Percentiles rank a stretch among this genome's conserved stretches.
phyloP scores from a whole-genome alignment of 2,329 filamentous ascomycete species.

The Sporothrix sp. region DNA sequence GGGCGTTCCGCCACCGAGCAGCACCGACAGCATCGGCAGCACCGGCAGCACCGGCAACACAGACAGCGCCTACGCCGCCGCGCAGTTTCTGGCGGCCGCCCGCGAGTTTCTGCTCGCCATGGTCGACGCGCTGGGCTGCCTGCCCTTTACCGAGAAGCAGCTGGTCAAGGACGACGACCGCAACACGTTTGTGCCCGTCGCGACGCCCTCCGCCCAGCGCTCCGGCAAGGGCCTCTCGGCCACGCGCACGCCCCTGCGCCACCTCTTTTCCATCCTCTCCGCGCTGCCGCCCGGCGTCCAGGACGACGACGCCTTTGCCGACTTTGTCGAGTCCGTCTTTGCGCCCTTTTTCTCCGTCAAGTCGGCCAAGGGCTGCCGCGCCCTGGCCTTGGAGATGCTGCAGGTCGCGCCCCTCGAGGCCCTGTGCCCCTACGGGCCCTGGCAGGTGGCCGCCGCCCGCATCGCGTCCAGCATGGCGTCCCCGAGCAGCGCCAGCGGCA shows the following conservation, averaged over 20 bases:
- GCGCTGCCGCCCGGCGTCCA: constrained; percentile 36
- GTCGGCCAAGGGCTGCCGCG: constrained; percentile 32
- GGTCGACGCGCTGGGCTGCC: constrained; percentile 42
- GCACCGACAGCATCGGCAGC: constrained; percentile 21
- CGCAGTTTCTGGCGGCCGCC: constrained; percentile 46
- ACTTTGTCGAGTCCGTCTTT: constrained; percentile 43
- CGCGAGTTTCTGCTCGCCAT: constrained; percentile 41
- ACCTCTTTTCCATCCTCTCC: constrained; percentile 54
- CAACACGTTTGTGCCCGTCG: constrained; percentile 48
- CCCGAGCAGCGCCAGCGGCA: neutral
- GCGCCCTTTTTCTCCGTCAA: constrained; percentile 49
- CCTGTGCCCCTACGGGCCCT: constrained; percentile 38
- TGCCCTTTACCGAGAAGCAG: constrained; percentile 55
- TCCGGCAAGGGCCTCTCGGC: constrained; percentile 40
- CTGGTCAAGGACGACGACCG: constrained; percentile 39
- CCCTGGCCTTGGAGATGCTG: constrained; percentile 42
- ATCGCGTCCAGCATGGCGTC: constrained; percentile 35
- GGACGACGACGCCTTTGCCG: constrained; percentile 37
- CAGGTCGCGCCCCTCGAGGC: constrained; percentile 37
- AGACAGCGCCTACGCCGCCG: constrained; percentile 24
- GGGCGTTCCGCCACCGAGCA: constrained; percentile 44
- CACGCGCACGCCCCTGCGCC: constrained; percentile 52
- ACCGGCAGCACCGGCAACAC: constrained; percentile 41
- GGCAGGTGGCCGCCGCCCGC: constrained; percentile 41
- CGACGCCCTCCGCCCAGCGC: constrained; percentile 59